phyloP scores from a whole-genome alignment of 208 protist species.

The Wallacemonas sp. region DNA sequence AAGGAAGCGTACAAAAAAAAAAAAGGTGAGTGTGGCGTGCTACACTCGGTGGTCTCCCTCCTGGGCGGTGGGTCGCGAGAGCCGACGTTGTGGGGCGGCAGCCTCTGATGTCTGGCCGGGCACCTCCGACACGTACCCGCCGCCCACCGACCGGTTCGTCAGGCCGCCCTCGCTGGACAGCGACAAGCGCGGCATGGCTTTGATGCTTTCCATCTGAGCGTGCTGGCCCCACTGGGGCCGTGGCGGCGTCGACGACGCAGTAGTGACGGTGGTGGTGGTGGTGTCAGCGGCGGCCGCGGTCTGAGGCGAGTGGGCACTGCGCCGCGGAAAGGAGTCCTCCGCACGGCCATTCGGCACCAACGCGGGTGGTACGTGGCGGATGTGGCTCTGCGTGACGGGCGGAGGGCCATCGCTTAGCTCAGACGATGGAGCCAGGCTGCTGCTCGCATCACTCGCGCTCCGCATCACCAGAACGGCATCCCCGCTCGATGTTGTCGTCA shows the following conservation, averaged over 20 bases:
- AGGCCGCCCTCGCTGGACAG: not conserved
- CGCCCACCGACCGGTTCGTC: not conserved
- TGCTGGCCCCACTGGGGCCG: not conserved
- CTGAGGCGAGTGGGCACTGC: too few relatives aligned
- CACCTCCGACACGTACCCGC: not conserved
- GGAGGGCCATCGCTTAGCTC: not conserved
- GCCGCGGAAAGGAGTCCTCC: too few relatives aligned
- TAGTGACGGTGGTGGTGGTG: too few relatives aligned
- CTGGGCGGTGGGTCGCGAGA: not conserved
- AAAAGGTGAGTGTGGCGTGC: not conserved
- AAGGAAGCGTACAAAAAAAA: constrained; percentile 1
- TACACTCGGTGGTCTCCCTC: too few relatives aligned
- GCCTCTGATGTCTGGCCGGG: not conserved
- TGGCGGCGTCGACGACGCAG: not conserved
- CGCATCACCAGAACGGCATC: constrained; percentile 2
- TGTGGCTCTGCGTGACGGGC: not conserved
- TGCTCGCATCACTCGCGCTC: not conserved
- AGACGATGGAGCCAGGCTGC: not conserved
- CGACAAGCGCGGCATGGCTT: not conserved
- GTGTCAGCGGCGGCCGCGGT: too few relatives aligned
- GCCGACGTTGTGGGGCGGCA: not conserved
- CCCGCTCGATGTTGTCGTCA: not conserved
- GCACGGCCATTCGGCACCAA: too few relatives aligned
- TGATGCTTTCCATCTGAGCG: not conserved
- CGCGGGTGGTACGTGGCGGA: not conserved